phyloP scores from a whole-genome alignment of 768 basidiomycete genomes.

The Mycena floridula region DNA sequence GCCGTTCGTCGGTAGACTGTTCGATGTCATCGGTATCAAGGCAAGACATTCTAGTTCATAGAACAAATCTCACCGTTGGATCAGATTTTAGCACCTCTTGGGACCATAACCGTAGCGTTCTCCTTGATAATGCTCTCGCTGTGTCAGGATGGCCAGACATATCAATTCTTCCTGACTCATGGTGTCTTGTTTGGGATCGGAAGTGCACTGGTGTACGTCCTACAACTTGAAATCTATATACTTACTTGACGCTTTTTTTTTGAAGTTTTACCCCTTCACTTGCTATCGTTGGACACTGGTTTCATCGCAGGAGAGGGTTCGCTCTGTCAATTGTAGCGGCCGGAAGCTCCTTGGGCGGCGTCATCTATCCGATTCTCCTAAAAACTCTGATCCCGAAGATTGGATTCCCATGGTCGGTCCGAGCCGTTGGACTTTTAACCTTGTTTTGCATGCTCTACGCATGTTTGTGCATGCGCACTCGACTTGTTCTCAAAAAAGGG shows the following conservation, averaged over 20 bases:
- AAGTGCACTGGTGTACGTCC: slow-evolving; percentile 6
- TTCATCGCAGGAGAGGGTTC: slow-evolving; percentile 25
- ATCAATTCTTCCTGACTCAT: slow-evolving; percentile 8
- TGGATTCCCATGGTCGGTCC: slow-evolving; percentile 22
- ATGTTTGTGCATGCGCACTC: slow-evolving; percentile 19
- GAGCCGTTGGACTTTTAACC: slow-evolving; percentile 20
- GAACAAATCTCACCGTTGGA: not conserved
- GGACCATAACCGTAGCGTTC: slow-evolving; percentile 4
- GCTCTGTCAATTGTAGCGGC: slow-evolving; percentile 30
- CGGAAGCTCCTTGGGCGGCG: slow-evolving; percentile 24
- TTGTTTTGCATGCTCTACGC: slow-evolving; percentile 17
- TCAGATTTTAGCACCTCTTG: slow-evolving; percentile 5
- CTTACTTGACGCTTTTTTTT: not conserved
- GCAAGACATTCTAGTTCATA: slow-evolving; percentile 5
- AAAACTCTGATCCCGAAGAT: slow-evolving; percentile 12
- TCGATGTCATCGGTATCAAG: slow-evolving; percentile 20
- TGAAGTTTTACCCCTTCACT: not conserved
- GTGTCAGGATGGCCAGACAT: slow-evolving; percentile 6
- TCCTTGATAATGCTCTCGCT: slow-evolving; percentile 8
- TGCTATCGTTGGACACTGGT: slow-evolving; percentile 20
- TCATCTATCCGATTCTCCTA: slow-evolving; percentile 22
- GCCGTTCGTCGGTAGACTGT: slow-evolving; percentile 16
- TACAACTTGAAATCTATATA: not conserved
- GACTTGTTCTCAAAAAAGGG: slow-evolving; percentile 15
- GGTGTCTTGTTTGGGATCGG: slow-evolving; percentile 8